Conservation (phyloP, 495 filamentous ascomycete species). For the Tuber umbilicatum region DNA sequence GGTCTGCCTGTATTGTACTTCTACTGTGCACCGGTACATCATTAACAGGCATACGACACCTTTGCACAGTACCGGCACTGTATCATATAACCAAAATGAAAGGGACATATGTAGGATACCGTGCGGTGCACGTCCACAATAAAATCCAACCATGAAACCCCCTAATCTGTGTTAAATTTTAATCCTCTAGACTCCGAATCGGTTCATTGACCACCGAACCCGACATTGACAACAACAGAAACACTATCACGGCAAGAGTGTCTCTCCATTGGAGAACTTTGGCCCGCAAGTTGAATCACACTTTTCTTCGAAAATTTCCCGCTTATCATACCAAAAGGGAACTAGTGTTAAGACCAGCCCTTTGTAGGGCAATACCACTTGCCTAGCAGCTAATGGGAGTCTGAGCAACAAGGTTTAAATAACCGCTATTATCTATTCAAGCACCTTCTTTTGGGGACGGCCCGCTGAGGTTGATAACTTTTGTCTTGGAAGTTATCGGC, state of each 20-base stretch:
- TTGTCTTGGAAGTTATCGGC: background rate
- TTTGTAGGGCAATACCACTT: background rate
- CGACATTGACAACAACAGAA: background rate
- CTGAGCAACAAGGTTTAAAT: background rate
- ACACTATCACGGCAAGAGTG: background rate
- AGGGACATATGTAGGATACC: background rate
- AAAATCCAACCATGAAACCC: background rate
- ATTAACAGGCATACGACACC: background rate
- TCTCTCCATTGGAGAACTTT: background rate
- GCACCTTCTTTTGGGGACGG: background rate
- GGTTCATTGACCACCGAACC: background rate
- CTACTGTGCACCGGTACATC: background rate
- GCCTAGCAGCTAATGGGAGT: background rate
- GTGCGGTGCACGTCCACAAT: background rate
- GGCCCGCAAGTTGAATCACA: background rate
- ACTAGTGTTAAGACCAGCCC: background rate
- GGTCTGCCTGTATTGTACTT: too few species aligned
- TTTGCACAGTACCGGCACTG: background rate
- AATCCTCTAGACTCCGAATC: background rate
- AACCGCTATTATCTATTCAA: background rate
- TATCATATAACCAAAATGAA: background rate
- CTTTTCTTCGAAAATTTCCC: too few species aligned
- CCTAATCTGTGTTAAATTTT: background rate
- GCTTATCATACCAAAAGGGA: background rate
- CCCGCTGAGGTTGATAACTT: background rate